A percentile compares a stretch with the other conserved stretches of the same genome.
These are phyloP conservation scores for Pythium periplocum DNA, from an alignment of 352 stramenopile species.

Conservation along the genomic window DNA sequence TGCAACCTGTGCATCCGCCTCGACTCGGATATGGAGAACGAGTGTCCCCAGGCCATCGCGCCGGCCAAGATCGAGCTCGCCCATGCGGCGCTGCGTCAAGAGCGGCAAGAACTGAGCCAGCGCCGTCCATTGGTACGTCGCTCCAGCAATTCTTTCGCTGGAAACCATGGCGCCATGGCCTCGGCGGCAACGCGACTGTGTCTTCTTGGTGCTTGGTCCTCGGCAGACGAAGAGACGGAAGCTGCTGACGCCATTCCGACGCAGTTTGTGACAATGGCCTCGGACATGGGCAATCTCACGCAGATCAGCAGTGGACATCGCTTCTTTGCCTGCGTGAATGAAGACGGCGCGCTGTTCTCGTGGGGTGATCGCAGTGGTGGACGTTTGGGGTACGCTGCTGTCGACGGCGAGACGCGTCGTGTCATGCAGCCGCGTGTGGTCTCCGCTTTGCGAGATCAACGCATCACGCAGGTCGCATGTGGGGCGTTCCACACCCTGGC, in stretches of 20 bases:
- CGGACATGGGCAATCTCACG: conserved; percentile 13
- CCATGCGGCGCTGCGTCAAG: background rate
- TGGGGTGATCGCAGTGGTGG: conserved; percentile 64
- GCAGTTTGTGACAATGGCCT: background rate
- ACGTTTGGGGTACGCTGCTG: conserved; percentile 47
- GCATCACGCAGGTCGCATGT: conserved; percentile 53
- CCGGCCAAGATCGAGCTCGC: background rate
- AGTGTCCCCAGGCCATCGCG: conserved; percentile 14
- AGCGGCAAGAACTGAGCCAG: background rate
- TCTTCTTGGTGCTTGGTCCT: conserved; percentile 50
- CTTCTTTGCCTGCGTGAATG: conserved; percentile 50
- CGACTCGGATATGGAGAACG: conserved; percentile 8
- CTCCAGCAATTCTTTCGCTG: background rate
- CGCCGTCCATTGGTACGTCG: too few relatives aligned
- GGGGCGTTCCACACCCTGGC: conserved; percentile 64
- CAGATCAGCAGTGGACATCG: conserved; percentile 42
- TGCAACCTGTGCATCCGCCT: conserved; percentile 21
- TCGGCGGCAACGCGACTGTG: conserved; percentile 7
- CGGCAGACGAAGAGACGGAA: conserved; percentile 12
- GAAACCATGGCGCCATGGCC: background rate
- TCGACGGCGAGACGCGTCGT: conserved; percentile 36
- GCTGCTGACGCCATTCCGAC: background rate
- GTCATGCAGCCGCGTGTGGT: conserved; percentile 36
- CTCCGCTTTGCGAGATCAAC: conserved; percentile 22
- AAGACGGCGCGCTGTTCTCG: conserved; percentile 36